Percentiles rank a stretch among this genome's conserved stretches.
Conservation (phyloP, 768 basidiomycete genomes). For the Filobasidium wieringae region DNA sequence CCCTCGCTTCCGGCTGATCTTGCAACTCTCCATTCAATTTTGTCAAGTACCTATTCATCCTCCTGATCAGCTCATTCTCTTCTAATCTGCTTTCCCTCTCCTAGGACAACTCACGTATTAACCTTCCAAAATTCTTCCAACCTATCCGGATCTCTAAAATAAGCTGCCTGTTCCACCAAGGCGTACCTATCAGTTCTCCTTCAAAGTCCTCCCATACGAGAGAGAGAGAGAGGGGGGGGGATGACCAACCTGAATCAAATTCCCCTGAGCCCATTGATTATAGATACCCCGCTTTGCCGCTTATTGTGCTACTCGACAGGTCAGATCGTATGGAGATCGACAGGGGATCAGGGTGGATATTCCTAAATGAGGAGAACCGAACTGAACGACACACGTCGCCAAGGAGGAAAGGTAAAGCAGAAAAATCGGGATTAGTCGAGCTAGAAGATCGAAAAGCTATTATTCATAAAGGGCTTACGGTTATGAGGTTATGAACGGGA, state of each 20-base stretch:
- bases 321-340: constrained; percentile 33
- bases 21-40: constrained; percentile 12
- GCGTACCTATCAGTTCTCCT: constrained; percentile 11
- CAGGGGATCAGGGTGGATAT: constrained; percentile 40
- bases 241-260: constrained; percentile 17
- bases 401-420: neutral
- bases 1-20: neutral
- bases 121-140: constrained; percentile 35
- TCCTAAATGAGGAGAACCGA: constrained; percentile 39
- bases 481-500: constrained; percentile 38
- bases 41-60: constrained; percentile 9
- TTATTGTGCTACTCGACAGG: constrained; percentile 32
- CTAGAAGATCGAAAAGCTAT: no score
- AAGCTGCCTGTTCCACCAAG: constrained; percentile 37
- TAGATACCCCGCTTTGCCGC: constrained; percentile 37
- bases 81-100: neutral
- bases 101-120: constrained; percentile 21
- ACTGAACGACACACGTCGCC: constrained; percentile 13
- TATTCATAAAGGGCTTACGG: constrained; percentile 38
- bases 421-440: neutral
- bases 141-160: constrained; percentile 39
- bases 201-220: neutral
- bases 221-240: neutral
- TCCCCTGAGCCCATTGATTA: constrained; percentile 30
- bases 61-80: neutral